Percentiles rank a stretch among this genome's conserved stretches.
Conservation (phyloP, 331 rosid genomes). For the Pyracantha coccinea region DNA sequence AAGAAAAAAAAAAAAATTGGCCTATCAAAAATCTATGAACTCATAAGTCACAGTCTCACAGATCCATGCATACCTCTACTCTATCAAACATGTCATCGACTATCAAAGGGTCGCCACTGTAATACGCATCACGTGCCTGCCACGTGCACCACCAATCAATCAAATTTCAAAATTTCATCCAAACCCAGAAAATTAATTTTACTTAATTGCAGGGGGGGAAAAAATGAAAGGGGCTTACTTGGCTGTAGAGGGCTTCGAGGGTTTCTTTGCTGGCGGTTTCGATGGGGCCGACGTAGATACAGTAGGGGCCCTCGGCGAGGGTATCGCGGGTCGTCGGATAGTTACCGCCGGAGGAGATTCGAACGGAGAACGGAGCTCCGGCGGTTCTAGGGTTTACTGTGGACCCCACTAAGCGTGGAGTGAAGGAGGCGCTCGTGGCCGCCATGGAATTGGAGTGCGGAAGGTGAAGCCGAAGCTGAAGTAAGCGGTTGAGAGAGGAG, state of each 20-base stretch:
- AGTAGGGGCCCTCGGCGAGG: slow-evolving; percentile 54
- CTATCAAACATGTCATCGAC: slow-evolving; percentile 93
- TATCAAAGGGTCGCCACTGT: slow-evolving; percentile 76
- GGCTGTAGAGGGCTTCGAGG: slow-evolving; percentile 77
- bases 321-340: slow-evolving; percentile 27
- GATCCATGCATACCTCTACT: slow-evolving; percentile 52
- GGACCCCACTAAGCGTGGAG: slow-evolving; percentile 30
- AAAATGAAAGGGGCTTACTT: slow-evolving; percentile 19
- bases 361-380: slow-evolving; percentile 25
- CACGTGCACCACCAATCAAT: background rate
- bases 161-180: background rate
- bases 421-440: slow-evolving; percentile 43
- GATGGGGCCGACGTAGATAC: slow-evolving; percentile 76
- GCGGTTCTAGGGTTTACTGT: slow-evolving; percentile 22
- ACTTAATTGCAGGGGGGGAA: too few relatives aligned
- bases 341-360: slow-evolving; percentile 37
- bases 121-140: slow-evolving; percentile 80
- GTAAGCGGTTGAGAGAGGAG: background rate
- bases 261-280: slow-evolving; percentile 78
- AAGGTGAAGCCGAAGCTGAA: background rate
- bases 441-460: slow-evolving; percentile 39
- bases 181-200: background rate
- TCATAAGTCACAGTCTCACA: background rate
- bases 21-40: background rate
- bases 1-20: background rate